Percentiles rank a stretch among this genome's conserved stretches.
Conservation (phyloP, 371 early-diverging fungal genomes). For the Lichtheimia ornata region DNA sequence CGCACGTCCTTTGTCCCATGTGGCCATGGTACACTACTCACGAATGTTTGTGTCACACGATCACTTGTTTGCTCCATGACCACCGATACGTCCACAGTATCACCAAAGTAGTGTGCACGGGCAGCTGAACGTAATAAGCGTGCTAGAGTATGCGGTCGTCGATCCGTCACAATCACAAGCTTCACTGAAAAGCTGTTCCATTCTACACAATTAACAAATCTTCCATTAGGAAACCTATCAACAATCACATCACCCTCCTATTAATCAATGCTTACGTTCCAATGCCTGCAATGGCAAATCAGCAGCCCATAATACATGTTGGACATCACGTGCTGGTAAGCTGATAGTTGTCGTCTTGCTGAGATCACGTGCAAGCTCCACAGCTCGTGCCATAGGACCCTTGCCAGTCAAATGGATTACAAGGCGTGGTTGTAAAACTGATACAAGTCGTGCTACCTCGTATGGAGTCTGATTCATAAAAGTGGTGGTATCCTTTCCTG, state of each 20-base stretch:
- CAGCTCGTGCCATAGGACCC: constrained; percentile 6
- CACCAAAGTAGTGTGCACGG: constrained; percentile 57
- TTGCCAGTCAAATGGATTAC: constrained; percentile 25
- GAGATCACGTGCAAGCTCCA: constrained; percentile 19
- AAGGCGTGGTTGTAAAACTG: constrained; percentile 20
- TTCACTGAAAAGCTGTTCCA: constrained; percentile 59
- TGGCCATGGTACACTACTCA: constrained; percentile 51
- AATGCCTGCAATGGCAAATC: constrained; percentile 52
- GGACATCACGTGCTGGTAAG: constrained; percentile 48
- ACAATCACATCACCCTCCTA: neutral
- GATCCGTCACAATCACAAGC: constrained; percentile 55
- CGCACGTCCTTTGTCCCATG: constrained; percentile 52
- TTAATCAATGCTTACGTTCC: constrained; percentile 40
- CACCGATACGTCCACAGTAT: constrained; percentile 53
- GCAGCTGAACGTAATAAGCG: constrained; percentile 53
- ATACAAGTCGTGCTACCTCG: constrained; percentile 20
- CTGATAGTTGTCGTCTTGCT: constrained; percentile 35
- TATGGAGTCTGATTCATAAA: constrained; percentile 12
- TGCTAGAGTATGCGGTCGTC: constrained; percentile 53
- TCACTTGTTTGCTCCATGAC: constrained; percentile 60
- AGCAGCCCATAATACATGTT: constrained; percentile 52
- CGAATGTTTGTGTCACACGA: constrained; percentile 48
- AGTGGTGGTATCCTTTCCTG: constrained; percentile 11
- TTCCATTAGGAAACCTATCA: neutral
- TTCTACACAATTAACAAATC: constrained; percentile 26